Base-by-base conservation (phyloP, 495 filamentous ascomycete genomes). In the Daldinia grandis region DNA sequence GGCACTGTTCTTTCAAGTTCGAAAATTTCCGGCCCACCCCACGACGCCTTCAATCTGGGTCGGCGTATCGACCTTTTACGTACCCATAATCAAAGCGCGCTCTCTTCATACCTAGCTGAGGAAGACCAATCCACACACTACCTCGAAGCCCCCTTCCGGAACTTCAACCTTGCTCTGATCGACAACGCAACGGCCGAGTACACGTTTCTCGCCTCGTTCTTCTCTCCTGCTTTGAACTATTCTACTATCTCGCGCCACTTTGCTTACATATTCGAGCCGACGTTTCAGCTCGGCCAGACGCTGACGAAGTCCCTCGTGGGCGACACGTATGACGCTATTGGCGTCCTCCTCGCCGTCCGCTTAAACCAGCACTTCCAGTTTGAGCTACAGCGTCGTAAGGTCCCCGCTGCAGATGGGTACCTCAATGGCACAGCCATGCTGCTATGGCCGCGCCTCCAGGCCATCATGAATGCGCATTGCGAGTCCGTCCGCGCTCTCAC, bases 101-200 rank as follows among this genome's bases (percentile, higher is more conserved):
- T 97, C 28, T 84, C 87, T 9, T 93, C 94, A 1, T 92, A 93
- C 72, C 78, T 96, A 10, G 94, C 93, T 2, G 95, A 97, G 77
- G 94, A 98, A 76, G 92, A 95, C 74, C 90, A 92, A 64, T 81
- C 87, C 3, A 88, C 89, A 6, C 94, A 97, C 75, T 93, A 95
- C 66, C 89, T 97, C 28, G 95, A 99, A 80, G 83, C 88, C 1
- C 91, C 92, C 14, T 99, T 99, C 79, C 89, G 91, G 28, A 92
- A 95, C 74, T 98, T 97, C 84, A 97, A 97, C 74, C 87, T 95
- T 31, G 95, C 95, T 2, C 83, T 99, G 21, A 84, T 97, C 64
- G 95, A 98, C 81, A 99, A 99, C 75, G 89, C 92, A 1, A 92
- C 92, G n/a, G 89, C 93, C 21, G 95, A 99, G 78, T 98, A 98